Base-by-base conservation (phyloP, 208 protist genomes). In the Trichomonas vaginalis region DNA sequence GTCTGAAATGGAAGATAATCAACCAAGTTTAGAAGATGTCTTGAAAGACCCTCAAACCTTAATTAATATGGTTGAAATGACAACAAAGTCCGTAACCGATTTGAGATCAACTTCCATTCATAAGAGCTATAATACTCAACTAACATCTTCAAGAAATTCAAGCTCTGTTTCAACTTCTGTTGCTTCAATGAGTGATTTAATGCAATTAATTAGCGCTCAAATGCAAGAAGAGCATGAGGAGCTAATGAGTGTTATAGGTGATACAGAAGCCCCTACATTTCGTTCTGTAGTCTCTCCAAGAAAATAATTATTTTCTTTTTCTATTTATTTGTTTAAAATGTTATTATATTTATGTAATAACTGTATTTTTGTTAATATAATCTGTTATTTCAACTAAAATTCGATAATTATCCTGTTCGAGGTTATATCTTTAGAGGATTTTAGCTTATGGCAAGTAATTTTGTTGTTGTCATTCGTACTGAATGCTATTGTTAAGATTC, bases 251-350 rank as follows among this genome's bases (percentile, higher is more conserved):
- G 56, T 27, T 32, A 70, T 70, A 70, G 56, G 56, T 70, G 56
- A 70, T 27, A 70, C 56, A 32, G 21, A 70, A 32, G 56, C 56
- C 2, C 56, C 56, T n/a, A 70, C 21, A 70, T 70, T 70, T 27
- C 17, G 56, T n/a, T 70, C 56, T 32, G 56, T 27, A 32, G 56
- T 70, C 21, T n/a, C 56, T 32, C 56, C 56, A 70, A 70, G n/a
- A 27, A 70, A 70, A 27, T n/a, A 70, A 70, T 70, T n/a, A 70
- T 70, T 12, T 70, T 56, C 15, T 56, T 56, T 56, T 98, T 99
- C 21, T 97, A 97, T n/a, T n/a, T n/a, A n/a, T n/a, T n/a, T n/a
- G n/a, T n/a, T n/a, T n/a, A n/a, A n/a, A n/a, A n/a, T n/a, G n/a
- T n/a, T n/a, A n/a, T n/a, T n/a, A n/a, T n/a, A n/a, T n/a, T n/a